Base-by-base conservation (phyloP, 2,329 filamentous ascomycete genomes). In the Alternaria sp. region DNA sequence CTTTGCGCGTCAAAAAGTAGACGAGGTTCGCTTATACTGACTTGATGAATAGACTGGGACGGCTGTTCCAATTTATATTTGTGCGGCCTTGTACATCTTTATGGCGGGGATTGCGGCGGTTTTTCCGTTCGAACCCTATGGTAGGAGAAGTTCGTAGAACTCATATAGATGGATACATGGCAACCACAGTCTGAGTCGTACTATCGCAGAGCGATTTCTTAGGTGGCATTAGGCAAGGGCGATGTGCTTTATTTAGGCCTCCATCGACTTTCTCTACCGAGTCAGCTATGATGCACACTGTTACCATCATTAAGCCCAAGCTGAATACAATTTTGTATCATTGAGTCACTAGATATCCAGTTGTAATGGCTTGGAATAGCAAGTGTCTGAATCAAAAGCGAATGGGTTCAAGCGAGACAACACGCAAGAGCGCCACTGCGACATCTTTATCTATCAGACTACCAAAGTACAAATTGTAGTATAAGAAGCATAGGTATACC, bases 51-150 rank as follows among this genome's bases (percentile, higher is more conserved):
- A 78, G 72, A 89, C 88, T 0, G 74, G 77, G 0, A 90, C 87
- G 0, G 78, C 84, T 0, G 87, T 85, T 1, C 88, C 89, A 0
- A 83, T 91, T n/a, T 91, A 87, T 63, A 82, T 91, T 17, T 91
- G 88, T 63, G 89, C 87, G 0, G 84, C 84, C 1, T 77, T 91
- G 2, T 90, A 88, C 67, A 80, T 86, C 24, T 81, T 82, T 1
- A 85, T 90, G 82, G 86, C 87, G 0, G 66, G 79, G 1, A 79
- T 88, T 14, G 84, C 86, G 5, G 81, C 80, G 0, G 50, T 81
- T 6, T 88, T 90, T 60, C 88, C 88, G 0, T 90, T 88, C 70
- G 88, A 91, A 79, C 88, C 88, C 0, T 88, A 85, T 71, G 86
- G 86, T 2, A 79, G 74, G 62, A 74, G 85, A 54, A 85, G 84